Evolutionary conservation across 345 rosid species (phyloP).

Genomic region (Draba incana): DNA sequence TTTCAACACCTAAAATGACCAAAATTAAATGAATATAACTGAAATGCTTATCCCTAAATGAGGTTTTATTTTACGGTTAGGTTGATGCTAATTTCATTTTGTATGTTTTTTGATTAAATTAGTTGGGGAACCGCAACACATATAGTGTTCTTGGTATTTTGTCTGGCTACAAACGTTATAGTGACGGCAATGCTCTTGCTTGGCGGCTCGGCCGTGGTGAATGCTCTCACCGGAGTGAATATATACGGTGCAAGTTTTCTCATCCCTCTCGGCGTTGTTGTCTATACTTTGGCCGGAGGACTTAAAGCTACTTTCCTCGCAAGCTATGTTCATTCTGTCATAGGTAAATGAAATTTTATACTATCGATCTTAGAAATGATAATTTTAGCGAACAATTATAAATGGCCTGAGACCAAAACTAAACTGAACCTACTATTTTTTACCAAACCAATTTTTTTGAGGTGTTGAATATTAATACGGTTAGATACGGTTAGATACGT

Average conservation of each 20-base stretch:
- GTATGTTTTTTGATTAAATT: slow-evolving; percentile 26
- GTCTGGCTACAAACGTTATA: slow-evolving; percentile 73
- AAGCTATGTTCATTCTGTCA: slow-evolving; percentile 88
- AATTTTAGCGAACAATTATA: not conserved
- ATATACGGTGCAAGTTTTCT: slow-evolving; percentile 90
- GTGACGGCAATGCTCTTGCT: slow-evolving; percentile 95
- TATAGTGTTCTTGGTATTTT: slow-evolving; percentile 79
- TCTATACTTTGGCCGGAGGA: slow-evolving; percentile 93
- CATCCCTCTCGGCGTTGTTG: slow-evolving; percentile 88
- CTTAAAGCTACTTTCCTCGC: slow-evolving; percentile 95
- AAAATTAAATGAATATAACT: no score
- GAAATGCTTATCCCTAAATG: no score
- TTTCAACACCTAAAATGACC: no score
- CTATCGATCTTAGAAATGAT: no score
- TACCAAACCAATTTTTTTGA: not conserved
- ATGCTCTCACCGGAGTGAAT: slow-evolving; percentile 88
- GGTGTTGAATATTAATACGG: not conserved
- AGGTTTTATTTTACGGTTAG: no score
- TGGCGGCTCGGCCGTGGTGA: slow-evolving; percentile 93
- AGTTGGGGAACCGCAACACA: slow-evolving; percentile 95
- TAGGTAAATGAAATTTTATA: slow-evolving; percentile 48
- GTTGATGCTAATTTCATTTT: not conserved
- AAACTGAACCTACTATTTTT: not conserved
- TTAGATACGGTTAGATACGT: no score
- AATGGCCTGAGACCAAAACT: not conserved